Base-by-base conservation (phyloP, 331 rosid genomes). In the Stylosanthes scabra region DNA sequence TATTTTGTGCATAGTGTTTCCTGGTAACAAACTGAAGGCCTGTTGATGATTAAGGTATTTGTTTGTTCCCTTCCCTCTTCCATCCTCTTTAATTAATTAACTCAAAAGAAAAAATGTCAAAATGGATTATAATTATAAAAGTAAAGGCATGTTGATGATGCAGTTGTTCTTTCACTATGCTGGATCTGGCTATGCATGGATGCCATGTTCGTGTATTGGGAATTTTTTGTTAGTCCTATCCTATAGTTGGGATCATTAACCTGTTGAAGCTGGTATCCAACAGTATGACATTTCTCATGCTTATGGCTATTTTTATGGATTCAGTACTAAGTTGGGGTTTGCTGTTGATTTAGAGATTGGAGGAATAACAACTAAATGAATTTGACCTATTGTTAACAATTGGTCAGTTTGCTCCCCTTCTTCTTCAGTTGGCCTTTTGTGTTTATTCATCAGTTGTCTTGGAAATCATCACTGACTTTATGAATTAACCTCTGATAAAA, bases 151-250 rank as follows among this genome's bases (percentile, higher is more conserved):
- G 61, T 8, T 78, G 51, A 46, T 57, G 70, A 5, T 50, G 8
- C 57, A 57, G 14, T 72, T 59, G 51, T 58, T 58, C 49, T 44
- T 25, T 41, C 51, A 49, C 39, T 46, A 1, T 59, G 44, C 51
- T 51, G 29, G 37, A 4, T 64, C 54, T 63, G 46, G 39, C 45
- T 69, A 44, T 13, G 55, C 41, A 40, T 63, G 59, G n/a, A n/a
- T 68, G 80, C 54, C 62, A 59, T n/a, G 55, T n/a, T 62, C 12
- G n/a, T 66, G 50, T 60, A 6, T 45, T 76, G 66, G 51, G 72
- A 63, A 41, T 60, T 51, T 12, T 49, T 77, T 61, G 56, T 45
- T 59, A 31, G 34, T 44, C 41, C 66, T 42, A 3, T 50, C 41
- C 71, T 42, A 3, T 50, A 40, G 56, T 71, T 61, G 16, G 51